phyloP scores from a whole-genome alignment of 2,329 filamentous ascomycete genomes.

The Colletotrichum cordylinicola region DNA sequence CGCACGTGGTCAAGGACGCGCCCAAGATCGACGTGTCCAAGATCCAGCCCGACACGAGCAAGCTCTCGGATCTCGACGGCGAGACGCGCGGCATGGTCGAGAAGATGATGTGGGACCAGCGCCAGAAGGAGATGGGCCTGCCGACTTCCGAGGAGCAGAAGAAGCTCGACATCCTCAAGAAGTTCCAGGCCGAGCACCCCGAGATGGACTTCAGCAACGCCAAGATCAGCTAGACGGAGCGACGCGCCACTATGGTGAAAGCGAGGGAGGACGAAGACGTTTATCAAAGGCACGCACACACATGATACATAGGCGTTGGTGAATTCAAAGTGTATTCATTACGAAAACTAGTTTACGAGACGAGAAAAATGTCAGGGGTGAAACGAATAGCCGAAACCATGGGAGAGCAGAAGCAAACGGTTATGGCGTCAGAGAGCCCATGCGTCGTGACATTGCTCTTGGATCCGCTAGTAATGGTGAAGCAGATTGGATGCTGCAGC shows the following conservation, averaged over 20 bases:
- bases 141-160: slow-evolving; percentile 94
- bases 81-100: slow-evolving; percentile 97
- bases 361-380: slow-evolving; percentile 58
- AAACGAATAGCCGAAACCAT: slow-evolving; percentile 68
- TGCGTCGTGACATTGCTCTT: slow-evolving; percentile 49
- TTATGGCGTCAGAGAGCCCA: slow-evolving; percentile 68
- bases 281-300: neutral
- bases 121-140: slow-evolving; percentile 91
- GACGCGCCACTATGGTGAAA: neutral
- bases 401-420: slow-evolving; percentile 28
- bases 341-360: neutral
- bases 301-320: neutral
- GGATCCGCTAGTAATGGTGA: slow-evolving; percentile 59
- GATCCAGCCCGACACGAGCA: slow-evolving; percentile 92
- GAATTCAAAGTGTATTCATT: neutral
- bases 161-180: slow-evolving; percentile 90
- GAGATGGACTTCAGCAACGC: slow-evolving; percentile 78
- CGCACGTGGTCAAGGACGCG: slow-evolving; percentile 84
- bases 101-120: slow-evolving; percentile 99
- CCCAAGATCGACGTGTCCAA: slow-evolving; percentile 95
- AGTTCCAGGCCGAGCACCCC: slow-evolving; percentile 84
- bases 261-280: neutral
- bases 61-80: slow-evolving; percentile 90
- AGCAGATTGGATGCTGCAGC: slow-evolving; percentile 60
- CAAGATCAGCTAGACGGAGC: slow-evolving; percentile 54